Percentiles rank a stretch among this genome's conserved stretches.
phyloP scores from a whole-genome alignment of 345 rosid species.

The Arabis alpina region DNA sequence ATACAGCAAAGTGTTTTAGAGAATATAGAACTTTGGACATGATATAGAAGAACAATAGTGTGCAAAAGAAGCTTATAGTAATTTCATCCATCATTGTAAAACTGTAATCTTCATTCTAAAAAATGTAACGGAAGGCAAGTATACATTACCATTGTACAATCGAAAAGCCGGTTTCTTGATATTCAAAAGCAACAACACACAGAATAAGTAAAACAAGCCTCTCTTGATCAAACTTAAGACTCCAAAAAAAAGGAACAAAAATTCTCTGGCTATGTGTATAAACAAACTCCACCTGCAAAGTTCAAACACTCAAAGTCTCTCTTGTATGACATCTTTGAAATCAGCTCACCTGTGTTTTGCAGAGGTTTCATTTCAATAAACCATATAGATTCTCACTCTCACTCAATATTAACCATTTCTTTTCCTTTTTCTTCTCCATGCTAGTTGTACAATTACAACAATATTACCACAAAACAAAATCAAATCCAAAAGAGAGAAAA shows the following conservation, averaged over 20 bases:
- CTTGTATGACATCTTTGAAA: constrained; percentile 26
- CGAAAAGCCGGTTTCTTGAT: constrained; percentile 43
- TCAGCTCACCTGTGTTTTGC: constrained; percentile 51
- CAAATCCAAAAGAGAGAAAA: constrained; percentile 37
- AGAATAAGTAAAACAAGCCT: constrained; percentile 51
- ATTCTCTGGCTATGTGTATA: constrained; percentile 51
- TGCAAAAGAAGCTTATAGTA: not conserved
- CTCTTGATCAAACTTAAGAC: constrained; percentile 51
- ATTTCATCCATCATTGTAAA: constrained; percentile 21
- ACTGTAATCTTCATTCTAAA: constrained; percentile 21
- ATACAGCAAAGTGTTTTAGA: not conserved
- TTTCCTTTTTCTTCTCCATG: constrained; percentile 39
- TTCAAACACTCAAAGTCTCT: constrained; percentile 37
- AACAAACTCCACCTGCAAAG: constrained; percentile 74
- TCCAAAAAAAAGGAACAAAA: constrained; percentile 52
- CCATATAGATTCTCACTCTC: constrained; percentile 53
- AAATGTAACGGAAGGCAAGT: constrained; percentile 34
- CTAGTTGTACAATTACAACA: constrained; percentile 59
- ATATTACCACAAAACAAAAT: constrained; percentile 44
- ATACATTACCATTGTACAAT: constrained; percentile 36
- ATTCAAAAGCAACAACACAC: constrained; percentile 60
- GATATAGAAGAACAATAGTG: constrained; percentile 1
- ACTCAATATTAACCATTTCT: constrained; percentile 40
- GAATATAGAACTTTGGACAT: not conserved
- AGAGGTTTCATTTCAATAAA: constrained; percentile 49